Conservation (phyloP, 2,329 filamentous ascomycete genomes). For the Rhynchosporium agropyri region DNA sequence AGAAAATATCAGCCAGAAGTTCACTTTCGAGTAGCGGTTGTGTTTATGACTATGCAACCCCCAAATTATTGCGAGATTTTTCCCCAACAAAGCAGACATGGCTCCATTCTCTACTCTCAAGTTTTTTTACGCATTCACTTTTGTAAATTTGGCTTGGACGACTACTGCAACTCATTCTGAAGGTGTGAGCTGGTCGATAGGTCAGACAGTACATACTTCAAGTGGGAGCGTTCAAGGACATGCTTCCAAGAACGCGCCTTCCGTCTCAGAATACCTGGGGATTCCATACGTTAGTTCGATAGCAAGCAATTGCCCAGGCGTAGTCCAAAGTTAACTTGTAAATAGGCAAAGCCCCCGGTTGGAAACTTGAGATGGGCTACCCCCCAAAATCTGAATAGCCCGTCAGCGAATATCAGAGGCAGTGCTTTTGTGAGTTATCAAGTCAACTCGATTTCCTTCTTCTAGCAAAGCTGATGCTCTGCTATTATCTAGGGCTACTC, state of each 20-base stretch:
- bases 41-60: too few relatives aligned
- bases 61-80: too few relatives aligned
- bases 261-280: constrained; percentile 43
- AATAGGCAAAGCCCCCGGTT: constrained; percentile 42
- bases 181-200: constrained; percentile 5
- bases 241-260: constrained; percentile 23
- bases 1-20: too few relatives aligned
- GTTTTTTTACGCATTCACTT: neutral
- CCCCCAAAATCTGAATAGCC: constrained; percentile 34
- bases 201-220: constrained; percentile 24
- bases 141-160: neutral
- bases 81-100: too few relatives aligned
- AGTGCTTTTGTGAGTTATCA: constrained; percentile 22
- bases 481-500: constrained; percentile 15
- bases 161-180: neutral
- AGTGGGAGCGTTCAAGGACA: constrained; percentile 34
- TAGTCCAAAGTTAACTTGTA: neutral
- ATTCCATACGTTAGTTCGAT: constrained; percentile 42
- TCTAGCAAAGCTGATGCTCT: neutral
- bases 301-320: neutral
- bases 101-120: neutral
- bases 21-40: too few relatives aligned
- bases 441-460: too few relatives aligned
- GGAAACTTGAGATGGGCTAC: constrained; percentile 45
- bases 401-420: constrained; percentile 23